Base-by-base conservation (phyloP, 192 early-diverging fungal genomes). In the Podila minutissima region DNA sequence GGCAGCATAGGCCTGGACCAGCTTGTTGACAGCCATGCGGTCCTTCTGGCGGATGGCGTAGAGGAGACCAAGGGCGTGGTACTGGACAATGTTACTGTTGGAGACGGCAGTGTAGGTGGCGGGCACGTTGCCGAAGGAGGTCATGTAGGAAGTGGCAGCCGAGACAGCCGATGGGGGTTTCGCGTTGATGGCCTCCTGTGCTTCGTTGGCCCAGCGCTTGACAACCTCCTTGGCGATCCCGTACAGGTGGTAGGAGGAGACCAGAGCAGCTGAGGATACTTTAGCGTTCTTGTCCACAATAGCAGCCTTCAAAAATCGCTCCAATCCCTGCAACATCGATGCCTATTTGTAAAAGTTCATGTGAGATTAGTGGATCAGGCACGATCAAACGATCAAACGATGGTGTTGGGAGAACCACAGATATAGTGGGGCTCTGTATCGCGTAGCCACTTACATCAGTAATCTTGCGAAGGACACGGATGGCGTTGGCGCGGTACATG, bases 31-130 rank as follows among this genome's bases (percentile, higher is more conserved):
- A 11, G 98, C 98, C 97, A 99, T 98, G 46, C 94, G 90, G 87
- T 99, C 98, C 77, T 98, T 97, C 79, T 97, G 95, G 15, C 96
- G 89, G 65, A 99, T 98, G 60, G 92, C 91, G 74, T 97, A 99
- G 83, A 99, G 76, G 11, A 99, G 86, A 4, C 97, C 98, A 17
- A 98, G 82, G n/a, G 98, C 97, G 74, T 99, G 98, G 84, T 99
- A 99, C 86, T 99, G 98, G 38, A 92, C 91, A 82, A 95, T 95
- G 66, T 92, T 92, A n/a, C 94, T 94, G 55, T 85, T 92, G 20
- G 91, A 91, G 17, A 85, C 69, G n/a, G 79, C 83, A 4, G 68
- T 69, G 53, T 82, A 76, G 62, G 78, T 83, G 20, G 83, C 74
- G 37, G 83, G 82, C 3, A 66, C 67, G 48, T 70, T 67, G 31